Evolutionary conservation across 306 rosid genomes (phyloP), one percentile per base, ranked within the genome.

Genomic region (Vicia villosa): DNA sequence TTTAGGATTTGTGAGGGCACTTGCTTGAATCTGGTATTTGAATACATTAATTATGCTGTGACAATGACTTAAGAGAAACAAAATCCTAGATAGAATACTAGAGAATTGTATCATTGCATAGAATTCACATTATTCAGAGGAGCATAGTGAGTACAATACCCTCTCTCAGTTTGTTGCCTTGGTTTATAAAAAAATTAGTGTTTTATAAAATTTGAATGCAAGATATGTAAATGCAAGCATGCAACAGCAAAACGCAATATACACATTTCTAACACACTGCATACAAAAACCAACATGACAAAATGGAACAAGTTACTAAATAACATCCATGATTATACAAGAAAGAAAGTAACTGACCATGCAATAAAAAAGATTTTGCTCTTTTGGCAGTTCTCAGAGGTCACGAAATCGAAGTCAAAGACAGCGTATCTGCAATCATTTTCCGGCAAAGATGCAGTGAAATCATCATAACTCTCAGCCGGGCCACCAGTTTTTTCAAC

Each of bases 371-470:
- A 84, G 66, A 86, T 88, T 75, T 83, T 91, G 89, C 95, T 88
- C 86, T 88, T 88, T 69, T 83, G 97, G 63, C 91, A 91, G 73
- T 86, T 91, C 85, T 86, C 91, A 52, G 92, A 59, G 38, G 88
- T 78, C 69, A 91, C 96, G 65, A 83, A 88, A 79, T 86, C 92
- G 56, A 81, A 88, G 84, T 86, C 93, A 63, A 63, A 87, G 67
- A 92, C 80, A 11, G 95, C 97, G 65, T 78, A 92, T 67, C 97
- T 83, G 45, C 94, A 89, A 78, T 92, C 97, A 74, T 70, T 89
- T 72, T 87, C 95, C 21, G 92, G 92, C 80, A 91, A 82, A 17
- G 97, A 82, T 64, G 89, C 87, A 63, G 87, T 72, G 66, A 87
- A 91, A 68, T 86, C 96, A 71, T 87, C 91, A 32, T 85, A 91